phyloP scores from a whole-genome alignment of 345 rosid genomes.

The Microcos paniculata region DNA sequence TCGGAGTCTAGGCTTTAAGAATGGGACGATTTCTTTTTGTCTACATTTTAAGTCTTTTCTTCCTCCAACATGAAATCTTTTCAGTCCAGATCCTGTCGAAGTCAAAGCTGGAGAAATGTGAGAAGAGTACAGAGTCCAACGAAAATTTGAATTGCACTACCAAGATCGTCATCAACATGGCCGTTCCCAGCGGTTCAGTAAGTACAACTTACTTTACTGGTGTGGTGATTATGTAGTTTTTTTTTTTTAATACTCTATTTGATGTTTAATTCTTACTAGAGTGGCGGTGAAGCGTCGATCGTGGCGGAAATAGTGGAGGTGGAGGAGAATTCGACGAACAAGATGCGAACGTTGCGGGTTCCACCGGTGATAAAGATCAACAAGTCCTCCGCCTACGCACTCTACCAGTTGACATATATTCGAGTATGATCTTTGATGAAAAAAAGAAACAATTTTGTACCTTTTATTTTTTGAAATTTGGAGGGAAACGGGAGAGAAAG shows the following conservation, averaged over 20 bases:
- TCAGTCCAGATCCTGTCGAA: constrained; percentile 62
- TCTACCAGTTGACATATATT: constrained; percentile 68
- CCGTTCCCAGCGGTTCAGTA: constrained; percentile 71
- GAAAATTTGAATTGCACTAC: constrained; percentile 46
- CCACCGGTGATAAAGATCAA: constrained; percentile 79
- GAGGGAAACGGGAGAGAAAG: not conserved
- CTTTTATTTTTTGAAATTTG: not conserved
- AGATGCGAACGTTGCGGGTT: constrained; percentile 71
- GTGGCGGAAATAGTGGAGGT: constrained; percentile 91
- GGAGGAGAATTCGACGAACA: constrained; percentile 75
- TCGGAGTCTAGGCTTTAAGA: not conserved
- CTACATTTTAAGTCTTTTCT: constrained; percentile 4
- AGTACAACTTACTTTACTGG: not conserved
- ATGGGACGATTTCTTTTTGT: constrained; percentile 12
- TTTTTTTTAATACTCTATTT: not conserved
- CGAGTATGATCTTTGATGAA: constrained; percentile 35
- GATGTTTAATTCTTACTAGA: constrained; percentile 30
- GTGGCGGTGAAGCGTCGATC: constrained; percentile 86
- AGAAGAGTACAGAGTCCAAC: constrained; percentile 34
- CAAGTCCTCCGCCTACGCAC: constrained; percentile 82
- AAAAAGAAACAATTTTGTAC: not conserved
- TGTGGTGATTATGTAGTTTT: not conserved
- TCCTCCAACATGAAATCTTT: not conserved
- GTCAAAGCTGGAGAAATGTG: constrained; percentile 62
- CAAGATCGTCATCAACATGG: constrained; percentile 61